phyloP scores from a whole-genome alignment of 75 land plant genomes.

The Gnetum montanum region DNA sequence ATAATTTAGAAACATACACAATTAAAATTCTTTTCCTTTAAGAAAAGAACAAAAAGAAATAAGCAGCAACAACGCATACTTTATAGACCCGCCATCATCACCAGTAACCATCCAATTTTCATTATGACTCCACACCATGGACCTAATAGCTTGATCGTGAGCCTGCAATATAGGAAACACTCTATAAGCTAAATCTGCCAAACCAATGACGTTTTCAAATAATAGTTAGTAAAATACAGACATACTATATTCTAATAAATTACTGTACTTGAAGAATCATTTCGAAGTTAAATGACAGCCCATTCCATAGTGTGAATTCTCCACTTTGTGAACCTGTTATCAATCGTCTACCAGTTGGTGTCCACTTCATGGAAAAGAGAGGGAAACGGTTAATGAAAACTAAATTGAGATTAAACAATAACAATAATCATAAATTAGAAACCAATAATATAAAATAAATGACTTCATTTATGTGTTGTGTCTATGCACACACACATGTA shows the following conservation, averaged over 20 bases:
- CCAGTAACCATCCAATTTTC: conserved; percentile 99
- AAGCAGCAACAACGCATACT: conserved; percentile 32
- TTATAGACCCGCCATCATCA: conserved; percentile 96
- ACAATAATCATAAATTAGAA: neutral
- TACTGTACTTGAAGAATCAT: conserved; percentile 91
- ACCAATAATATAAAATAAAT: no score
- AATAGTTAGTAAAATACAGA: neutral
- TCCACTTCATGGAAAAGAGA: conserved; percentile 77
- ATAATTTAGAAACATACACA: conserved; percentile 1
- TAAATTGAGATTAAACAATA: neutral
- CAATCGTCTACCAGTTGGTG: conserved; percentile 93
- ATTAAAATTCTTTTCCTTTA: neutral
- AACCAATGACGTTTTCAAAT: neutral
- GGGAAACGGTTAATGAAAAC: neutral
- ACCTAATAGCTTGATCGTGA: conserved; percentile 94
- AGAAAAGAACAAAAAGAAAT: neutral
- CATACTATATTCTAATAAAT: neutral
- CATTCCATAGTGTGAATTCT: conserved; percentile 99
- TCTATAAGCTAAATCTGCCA: neutral
- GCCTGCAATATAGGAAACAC: conserved; percentile 39
- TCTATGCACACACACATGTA: no score
- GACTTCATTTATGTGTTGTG: no score
- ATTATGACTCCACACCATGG: conserved; percentile 99
- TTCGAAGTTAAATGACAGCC: conserved; percentile 96
- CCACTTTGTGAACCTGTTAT: conserved; percentile 99